Evolutionary conservation across 1,284 basidiomycete species (phyloP), one percentile per base, ranked within the genome.

Genomic region (Hemileia vastatrix): DNA sequence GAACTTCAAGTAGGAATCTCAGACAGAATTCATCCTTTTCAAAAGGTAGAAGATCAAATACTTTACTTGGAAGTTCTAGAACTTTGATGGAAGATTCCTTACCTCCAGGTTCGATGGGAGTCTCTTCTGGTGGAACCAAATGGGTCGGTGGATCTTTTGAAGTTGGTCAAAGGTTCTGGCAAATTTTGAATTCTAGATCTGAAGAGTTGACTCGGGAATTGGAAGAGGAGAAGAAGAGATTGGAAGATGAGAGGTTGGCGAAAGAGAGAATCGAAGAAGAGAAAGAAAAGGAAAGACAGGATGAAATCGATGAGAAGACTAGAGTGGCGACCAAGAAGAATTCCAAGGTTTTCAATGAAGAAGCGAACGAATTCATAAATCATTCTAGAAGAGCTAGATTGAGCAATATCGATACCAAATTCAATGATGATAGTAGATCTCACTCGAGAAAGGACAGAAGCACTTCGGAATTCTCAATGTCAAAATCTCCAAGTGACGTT

Each of bases 101-200:
- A 4, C 51, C 27, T 6, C 65, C 68, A 1, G 71, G 71, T 36
- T 54, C 61, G 1, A 66, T 72, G 2, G 71, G 71, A n/a, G 72
- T 70, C 18, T 71, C 70, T 55, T 59, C 64, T n/a, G 71, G 71
- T 2, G 71, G 71, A 15, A 71, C 71, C 4, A 71, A 71, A 27
- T 72, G 71, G 71, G 67, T 73, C 11, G 73, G 73, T 6, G 55
- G 65, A 27, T 70, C 68, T 49, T 75, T 73, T 51, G 65, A 71
- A 54, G 63, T 74, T 6, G 73, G 73, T 19, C 50, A 64, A 32
- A 61, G 68, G 43, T 71, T 74, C 36, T 67, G 64, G 62, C 67
- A 71, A 51, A 66, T 71, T 23, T 50, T 71, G 33, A 61, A 67
- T n/a, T 47, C 57, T n/a, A 66, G 67, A 4, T 59, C 63, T 4